phyloP scores from a whole-genome alignment of 2,329 filamentous ascomycete species.

The Cladorrhinum sp. region DNA sequence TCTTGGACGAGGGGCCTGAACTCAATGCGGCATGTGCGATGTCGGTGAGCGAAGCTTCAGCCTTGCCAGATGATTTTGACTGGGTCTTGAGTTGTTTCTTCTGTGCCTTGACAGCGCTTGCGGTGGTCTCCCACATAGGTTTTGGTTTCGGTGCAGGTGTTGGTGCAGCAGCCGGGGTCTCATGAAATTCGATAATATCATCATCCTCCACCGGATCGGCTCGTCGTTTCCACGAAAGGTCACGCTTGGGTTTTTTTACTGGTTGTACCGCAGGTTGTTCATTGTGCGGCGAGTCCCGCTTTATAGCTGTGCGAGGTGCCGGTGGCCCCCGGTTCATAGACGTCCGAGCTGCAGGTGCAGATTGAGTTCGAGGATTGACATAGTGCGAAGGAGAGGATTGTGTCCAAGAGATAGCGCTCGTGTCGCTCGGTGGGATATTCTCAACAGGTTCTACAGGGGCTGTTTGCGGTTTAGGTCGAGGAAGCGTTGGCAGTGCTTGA shows the following conservation, averaged over 20 bases:
- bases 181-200: conserved; percentile 30
- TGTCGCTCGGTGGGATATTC: conserved; percentile 27
- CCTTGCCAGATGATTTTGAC: conserved; percentile 47
- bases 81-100: conserved; percentile 70
- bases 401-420: conserved; percentile 64
- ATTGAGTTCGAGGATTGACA: conserved; percentile 29
- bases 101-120: conserved; percentile 72
- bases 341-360: conserved; percentile 17
- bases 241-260: conserved; percentile 55
- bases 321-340: conserved; percentile 44
- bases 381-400: conserved; percentile 57
- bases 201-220: conserved; percentile 36
- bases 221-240: conserved; percentile 38
- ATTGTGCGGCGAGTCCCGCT: neutral
- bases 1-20: conserved; percentile 35
- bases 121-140: conserved; percentile 68
- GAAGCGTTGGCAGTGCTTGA: conserved; percentile 42
- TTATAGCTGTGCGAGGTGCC: neutral
- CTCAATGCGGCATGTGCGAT: conserved; percentile 42
- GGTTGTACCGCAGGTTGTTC: conserved; percentile 34
- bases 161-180: conserved; percentile 31
- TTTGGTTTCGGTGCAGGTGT: conserved; percentile 34
- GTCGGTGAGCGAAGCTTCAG: conserved; percentile 44
- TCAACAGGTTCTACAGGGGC: neutral
- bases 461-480: conserved; percentile 20